Conservation (phyloP, 2,329 filamentous ascomycete species). For the Pseudocercospora vitis region DNA sequence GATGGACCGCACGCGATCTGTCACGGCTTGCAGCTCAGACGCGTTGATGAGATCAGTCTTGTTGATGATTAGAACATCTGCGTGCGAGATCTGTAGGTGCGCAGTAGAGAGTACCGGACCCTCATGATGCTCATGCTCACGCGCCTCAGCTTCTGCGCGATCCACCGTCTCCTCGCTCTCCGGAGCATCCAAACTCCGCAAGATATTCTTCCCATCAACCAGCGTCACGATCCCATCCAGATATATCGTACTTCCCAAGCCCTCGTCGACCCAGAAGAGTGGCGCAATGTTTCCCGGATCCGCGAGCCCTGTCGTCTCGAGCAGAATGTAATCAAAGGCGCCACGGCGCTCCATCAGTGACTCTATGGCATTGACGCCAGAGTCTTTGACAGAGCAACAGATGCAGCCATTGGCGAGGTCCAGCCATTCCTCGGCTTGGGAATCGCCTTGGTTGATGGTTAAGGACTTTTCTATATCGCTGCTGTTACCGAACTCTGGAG, state of each 20-base stretch:
- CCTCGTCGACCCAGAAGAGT: conserved; percentile 96
- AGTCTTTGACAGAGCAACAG: conserved; percentile 97
- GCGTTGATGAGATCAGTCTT: conserved; percentile 80
- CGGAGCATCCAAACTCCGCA: conserved; percentile 74
- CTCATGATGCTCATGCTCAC: conserved; percentile 51
- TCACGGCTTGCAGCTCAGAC: conserved; percentile 68
- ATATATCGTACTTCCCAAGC: conserved; percentile 90
- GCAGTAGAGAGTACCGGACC: conserved; percentile 82
- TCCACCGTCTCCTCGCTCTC: conserved; percentile 34
- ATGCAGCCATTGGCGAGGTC: conserved; percentile 96
- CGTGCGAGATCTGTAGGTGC: conserved; percentile 94
- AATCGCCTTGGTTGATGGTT: conserved; percentile 76
- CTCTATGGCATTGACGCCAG: conserved; percentile 91
- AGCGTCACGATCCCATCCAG: conserved; percentile 95
- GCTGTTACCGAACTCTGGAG: conserved; percentile 48
- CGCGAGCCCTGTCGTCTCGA: conserved; percentile 93
- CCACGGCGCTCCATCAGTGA: conserved; percentile 92
- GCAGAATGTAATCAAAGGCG: conserved; percentile 93
- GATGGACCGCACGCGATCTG: conserved; percentile 73
- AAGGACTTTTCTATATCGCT: conserved; percentile 94
- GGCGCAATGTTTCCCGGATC: conserved; percentile 95
- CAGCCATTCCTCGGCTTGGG: conserved; percentile 86
- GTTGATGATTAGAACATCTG: conserved; percentile 92
- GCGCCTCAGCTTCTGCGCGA: conserved; percentile 47
- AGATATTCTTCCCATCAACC: conserved; percentile 90